Evolutionary conservation across 2,329 filamentous ascomycete genomes (phyloP), one percentile per base, ranked within the genome.

Genomic region (Cordyceps militaris): DNA sequence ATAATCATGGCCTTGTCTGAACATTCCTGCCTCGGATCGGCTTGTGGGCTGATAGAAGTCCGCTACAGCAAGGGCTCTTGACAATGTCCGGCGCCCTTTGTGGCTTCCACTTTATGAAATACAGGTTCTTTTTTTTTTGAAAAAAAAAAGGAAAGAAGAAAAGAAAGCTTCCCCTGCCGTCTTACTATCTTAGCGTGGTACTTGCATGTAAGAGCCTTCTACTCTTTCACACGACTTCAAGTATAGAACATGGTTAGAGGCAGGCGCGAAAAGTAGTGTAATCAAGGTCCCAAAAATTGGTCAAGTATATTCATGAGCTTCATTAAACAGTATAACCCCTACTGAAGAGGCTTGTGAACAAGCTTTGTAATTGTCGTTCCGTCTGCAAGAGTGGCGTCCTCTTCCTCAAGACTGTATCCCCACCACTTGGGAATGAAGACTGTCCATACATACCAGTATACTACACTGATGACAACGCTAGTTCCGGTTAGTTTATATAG

Each of bases 361-460:
- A 89, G 71, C 60, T 77, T 82, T 0, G 83, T 89, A 53, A 90
- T 78, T 1, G 76, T 79, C 1, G 85, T 90, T 0, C 87, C 87
- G 68, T 91, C 87, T 23, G 76, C 74, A 21, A 91, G 69, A 0
- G 83, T 72, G 38, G 80, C 79, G 3, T 73, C 74, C 57, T 80
- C 76, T 63, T 89, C 86, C 63, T 87, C 83, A 1, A 90, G 69
- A 14, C 67, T 77, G 65, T 88, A 88, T 0, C 79, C 78, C 52
- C 79, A 75, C 70, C 79, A 79, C 43, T 70, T 73, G 1, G 88
- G 87, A 24, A 89, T 66, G 1, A 82, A 61, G 3, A 82, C 74
- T 0, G 85, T 85, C 80, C 83, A 87, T 1, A 87, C 60, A 61
- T 82, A 84, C 88, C 87, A 91, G 66, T 90, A 90, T 0, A 82